A percentile compares a stretch with the other conserved stretches of the same genome.
phyloP scores from a whole-genome alignment of 2,329 filamentous ascomycete genomes.

The Neophaeococcomyces aloes region DNA sequence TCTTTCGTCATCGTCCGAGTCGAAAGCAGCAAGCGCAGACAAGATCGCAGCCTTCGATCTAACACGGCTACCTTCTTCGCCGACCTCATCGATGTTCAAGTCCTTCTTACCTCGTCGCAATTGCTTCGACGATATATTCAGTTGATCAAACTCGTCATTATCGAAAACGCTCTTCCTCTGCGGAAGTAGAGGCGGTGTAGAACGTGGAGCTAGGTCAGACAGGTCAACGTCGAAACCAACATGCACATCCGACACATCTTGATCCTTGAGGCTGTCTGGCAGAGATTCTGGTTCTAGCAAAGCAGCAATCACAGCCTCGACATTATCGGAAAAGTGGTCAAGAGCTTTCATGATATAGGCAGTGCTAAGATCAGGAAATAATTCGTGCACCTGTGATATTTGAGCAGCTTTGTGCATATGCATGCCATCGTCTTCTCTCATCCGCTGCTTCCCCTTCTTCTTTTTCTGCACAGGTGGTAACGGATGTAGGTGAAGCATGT shows the following conservation, averaged over 20 bases:
- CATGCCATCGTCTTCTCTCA: conserved; percentile 37
- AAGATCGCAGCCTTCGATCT: conserved; percentile 77
- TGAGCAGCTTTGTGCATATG: conserved; percentile 76
- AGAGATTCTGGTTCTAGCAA: conserved; percentile 64
- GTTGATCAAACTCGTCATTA: conserved; percentile 64
- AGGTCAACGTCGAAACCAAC: conserved; percentile 13
- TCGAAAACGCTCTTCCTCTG: conserved; percentile 66
- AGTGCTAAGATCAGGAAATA: conserved; percentile 79
- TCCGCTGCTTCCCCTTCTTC: conserved; percentile 34
- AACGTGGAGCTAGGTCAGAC: conserved; percentile 42
- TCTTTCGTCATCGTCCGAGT: conserved; percentile 88
- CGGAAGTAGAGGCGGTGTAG: conserved; percentile 32
- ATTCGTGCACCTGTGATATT: conserved; percentile 80
- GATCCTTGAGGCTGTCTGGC: conserved; percentile 53
- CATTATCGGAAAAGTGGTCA: conserved; percentile 65
- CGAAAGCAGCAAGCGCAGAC: conserved; percentile 77
- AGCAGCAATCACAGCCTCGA: conserved; percentile 70
- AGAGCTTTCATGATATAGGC: conserved; percentile 70
- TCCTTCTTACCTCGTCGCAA: conserved; percentile 64
- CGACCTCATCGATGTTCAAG: conserved; percentile 8
- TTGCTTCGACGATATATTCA: conserved; percentile 55
- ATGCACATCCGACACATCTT: conserved; percentile 14
- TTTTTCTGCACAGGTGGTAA: conserved; percentile 27
- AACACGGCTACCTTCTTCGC: conserved; percentile 39
- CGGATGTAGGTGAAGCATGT: conserved; percentile 30